Conservation (phyloP, 2,329 filamentous ascomycete species). For the Graphilbum sp. region DNA sequence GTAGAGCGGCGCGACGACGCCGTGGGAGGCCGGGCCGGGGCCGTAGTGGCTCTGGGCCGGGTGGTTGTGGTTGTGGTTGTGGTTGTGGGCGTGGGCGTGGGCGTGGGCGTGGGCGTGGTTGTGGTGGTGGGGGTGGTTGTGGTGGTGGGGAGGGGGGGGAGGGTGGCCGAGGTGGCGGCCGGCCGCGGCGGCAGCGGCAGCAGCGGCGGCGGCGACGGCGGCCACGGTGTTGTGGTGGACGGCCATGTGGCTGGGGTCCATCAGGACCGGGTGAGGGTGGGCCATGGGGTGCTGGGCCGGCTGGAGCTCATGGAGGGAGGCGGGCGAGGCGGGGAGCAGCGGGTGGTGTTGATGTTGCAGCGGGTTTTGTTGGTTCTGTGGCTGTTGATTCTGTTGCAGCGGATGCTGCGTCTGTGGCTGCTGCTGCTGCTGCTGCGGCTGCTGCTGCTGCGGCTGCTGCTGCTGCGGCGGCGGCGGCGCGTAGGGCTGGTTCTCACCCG, state of each 20-base stretch:
- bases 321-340: constrained; percentile 30
- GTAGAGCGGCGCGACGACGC: constrained; percentile 34
- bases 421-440: constrained; percentile 14
- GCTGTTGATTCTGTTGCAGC: background rate
- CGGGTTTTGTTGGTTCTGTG: constrained; percentile 16
- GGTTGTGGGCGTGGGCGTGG: too few species aligned
- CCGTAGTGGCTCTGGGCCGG: constrained; percentile 38
- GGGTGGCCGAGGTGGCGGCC: constrained; percentile 27
- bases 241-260: constrained; percentile 38
- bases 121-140: too few species aligned
- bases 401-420: too few species aligned
- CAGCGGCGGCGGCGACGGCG: too few species aligned
- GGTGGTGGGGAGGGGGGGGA: too few species aligned
- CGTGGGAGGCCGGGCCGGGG: constrained; percentile 24
- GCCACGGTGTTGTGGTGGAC: too few species aligned
- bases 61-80: too few species aligned
- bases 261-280: constrained; percentile 34
- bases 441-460: constrained; percentile 18
- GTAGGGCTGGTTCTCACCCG: constrained; percentile 26
- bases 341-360: constrained; percentile 25
- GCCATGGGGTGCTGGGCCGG: constrained; percentile 21
- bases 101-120: too few species aligned
- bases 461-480: constrained; percentile 11
- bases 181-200: too few species aligned
- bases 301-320: constrained; percentile 30